Evolutionary conservation across 2,329 filamentous ascomycete genomes (phyloP), one percentile per base, ranked within the genome.

Genomic region (Fusarium subtropicale): DNA sequence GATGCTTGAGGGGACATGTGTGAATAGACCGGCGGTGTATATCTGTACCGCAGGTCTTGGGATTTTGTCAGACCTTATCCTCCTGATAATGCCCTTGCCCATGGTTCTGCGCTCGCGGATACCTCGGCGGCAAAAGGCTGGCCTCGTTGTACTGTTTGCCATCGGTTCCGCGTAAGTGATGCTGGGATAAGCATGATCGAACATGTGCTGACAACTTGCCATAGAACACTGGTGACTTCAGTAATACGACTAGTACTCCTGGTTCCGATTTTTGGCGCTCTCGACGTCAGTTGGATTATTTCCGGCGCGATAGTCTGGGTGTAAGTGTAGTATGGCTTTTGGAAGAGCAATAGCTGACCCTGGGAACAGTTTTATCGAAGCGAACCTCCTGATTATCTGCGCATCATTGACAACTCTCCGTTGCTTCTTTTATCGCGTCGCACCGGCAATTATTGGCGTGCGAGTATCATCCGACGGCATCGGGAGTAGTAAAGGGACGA

Each of bases 11-110:
- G 83, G 65, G 50, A 74, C 53, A n/a, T 87, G 85, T 60, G 77
- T 87, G 38, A 74, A 84, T 56, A 50, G 68, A 10, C 50, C 70
- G 7, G 66, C 61, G 0, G 55, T 75, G 0, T 75, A 74, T 20
- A 60, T 74, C 11, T 72, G 66, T 30, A 81, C 81, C 18, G 79
- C 83, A 10, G 75, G 79, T 0, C 80, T 86, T 30, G 85, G 84
- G 56, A 83, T 86, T 47, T 50, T 80, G 20, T 83, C 83, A 4
- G 83, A 86, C 68, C 57, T 86, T 1, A 61, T 85, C 18, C 78
- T 85, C 26, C 80, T 84, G 56, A 67, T 79, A 1, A 74, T 86
- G 26, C 85, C 84, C 0, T 79, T 86, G 20, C 81, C 80, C 0
- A 82, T 84, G 38, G 77, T 86, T 12, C 70, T 81, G 51, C 76